Base-by-base conservation (phyloP, 164 flowering plant species). In the Umbilicus rupestris region DNA sequence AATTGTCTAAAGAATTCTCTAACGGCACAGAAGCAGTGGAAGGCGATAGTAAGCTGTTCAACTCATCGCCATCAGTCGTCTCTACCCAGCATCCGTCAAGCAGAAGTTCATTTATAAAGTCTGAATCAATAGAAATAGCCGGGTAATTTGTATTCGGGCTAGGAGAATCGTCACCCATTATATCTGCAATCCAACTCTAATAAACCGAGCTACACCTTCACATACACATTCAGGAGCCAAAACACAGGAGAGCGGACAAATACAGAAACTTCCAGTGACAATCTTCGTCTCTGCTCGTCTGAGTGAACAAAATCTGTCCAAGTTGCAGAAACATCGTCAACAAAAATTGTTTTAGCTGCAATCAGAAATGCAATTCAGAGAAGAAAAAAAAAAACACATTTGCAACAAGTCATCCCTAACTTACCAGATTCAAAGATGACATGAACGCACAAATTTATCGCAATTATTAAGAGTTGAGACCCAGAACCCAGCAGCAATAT, bases 1-100 rank as follows among this genome's bases (percentile, higher is more conserved):
- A 73, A 60, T 39, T 15, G n/a, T 41, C 58, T 5, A 69, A 57
- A 31, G 71, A 55, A 19, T 45, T 62, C 35, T 63, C 50, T 7
- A 73, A 47, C 41, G 65, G 42, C n/a, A 26, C 12, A 33, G 77
- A 57, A 62, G 72, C 64, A 5, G 73, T 63, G 58, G 65, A 50
- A 57, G 49, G 62, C 6, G 75, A 57, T 50, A 74, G 82, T 66
- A 68, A 49, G 55, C 68, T 66, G 66, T 19, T 28, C 19, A 26
- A 55, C 60, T 72, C 70, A 47, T 68, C 72, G 17, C 69, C 77
- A 66, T 75, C 76, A 17, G 74, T 68, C n/a, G 83, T 69, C 68
- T 82, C 81, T 50, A 82, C 44, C 85, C 84, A 78, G 72, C 81
- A 84, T 49, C 87, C 85, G 35, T 79, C 85, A 62, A 63, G 70